Evolutionary conservation across 108 stramenopile genomes (phyloP).

Genomic region (Heterococcus sp.): DNA sequence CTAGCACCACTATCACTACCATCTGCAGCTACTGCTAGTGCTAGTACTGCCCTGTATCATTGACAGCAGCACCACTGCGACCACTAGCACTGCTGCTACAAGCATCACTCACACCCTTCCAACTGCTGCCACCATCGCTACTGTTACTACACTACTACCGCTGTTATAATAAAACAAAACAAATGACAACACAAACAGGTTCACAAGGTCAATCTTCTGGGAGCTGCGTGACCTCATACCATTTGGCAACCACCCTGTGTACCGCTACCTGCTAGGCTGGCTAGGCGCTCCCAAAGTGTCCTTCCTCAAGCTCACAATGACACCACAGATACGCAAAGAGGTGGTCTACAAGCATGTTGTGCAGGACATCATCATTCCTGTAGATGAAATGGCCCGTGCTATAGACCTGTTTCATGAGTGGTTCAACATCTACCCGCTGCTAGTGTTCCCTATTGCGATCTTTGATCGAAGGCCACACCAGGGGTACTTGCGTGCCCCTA

Average conservation of each 20-base stretch:
- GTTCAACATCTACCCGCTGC: conserved; percentile 63
- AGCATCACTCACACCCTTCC: too few species aligned
- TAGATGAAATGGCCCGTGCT: conserved; percentile 46
- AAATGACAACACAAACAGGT: too few species aligned
- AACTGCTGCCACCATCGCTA: too few species aligned
- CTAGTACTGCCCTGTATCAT: too few species aligned
- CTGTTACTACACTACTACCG: too few species aligned
- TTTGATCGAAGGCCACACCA: conserved; percentile 10
- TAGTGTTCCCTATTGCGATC: conserved; percentile 50
- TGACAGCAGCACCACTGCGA: too few species aligned
- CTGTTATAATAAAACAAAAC: too few species aligned
- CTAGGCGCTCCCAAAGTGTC: conserved; percentile 59
- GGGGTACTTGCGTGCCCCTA: conserved; percentile 40
- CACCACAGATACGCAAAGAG: conserved; percentile 1
- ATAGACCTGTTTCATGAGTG: conserved; percentile 53
- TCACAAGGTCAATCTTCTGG: conserved; percentile 64
- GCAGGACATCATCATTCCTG: conserved; percentile 65
- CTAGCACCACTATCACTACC: too few species aligned
- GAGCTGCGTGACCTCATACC: conserved; percentile 67
- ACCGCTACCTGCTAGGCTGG: conserved; percentile 64
- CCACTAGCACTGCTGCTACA: too few species aligned
- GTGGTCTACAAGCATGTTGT: conserved; percentile 19
- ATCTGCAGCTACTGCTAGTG: too few species aligned
- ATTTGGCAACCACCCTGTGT: conserved; percentile 60
- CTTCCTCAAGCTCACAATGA: conserved; percentile 41